Conservation (phyloP, 768 basidiomycete genomes). For the Tricholoma matsutake region DNA sequence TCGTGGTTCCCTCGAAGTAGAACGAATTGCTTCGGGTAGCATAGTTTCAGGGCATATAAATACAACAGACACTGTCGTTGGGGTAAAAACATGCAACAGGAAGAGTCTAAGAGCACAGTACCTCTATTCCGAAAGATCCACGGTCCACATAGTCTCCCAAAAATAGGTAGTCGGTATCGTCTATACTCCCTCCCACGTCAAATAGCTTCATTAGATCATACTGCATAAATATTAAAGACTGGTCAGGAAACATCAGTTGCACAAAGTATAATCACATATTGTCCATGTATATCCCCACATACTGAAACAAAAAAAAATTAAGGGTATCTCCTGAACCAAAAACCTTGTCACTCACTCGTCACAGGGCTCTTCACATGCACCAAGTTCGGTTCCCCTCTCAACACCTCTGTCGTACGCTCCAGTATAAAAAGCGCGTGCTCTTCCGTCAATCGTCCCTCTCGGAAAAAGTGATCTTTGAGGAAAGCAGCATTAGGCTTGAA, state of each 20-base stretch:
- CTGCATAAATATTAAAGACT: conserved; percentile 43
- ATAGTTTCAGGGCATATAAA: conserved; percentile 90
- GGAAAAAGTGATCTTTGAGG: conserved; percentile 86
- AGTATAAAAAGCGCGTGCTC: conserved; percentile 84
- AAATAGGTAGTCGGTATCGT: conserved; percentile 86
- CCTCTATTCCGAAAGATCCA: conserved; percentile 82
- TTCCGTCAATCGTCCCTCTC: conserved; percentile 83
- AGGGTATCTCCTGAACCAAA: neutral
- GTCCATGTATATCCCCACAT: conserved; percentile 96
- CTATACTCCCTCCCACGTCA: conserved; percentile 85
- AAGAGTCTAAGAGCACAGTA: conserved; percentile 17
- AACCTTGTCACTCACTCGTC: conserved; percentile 61
- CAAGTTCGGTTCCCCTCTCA: conserved; percentile 80
- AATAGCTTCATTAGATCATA: conserved; percentile 99
- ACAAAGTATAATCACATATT: conserved; percentile 62
- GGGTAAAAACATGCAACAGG: conserved; percentile 18
- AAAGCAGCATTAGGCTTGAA: conserved; percentile 72
- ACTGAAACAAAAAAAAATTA: conserved; percentile 43
- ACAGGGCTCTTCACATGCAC: conserved; percentile 86
- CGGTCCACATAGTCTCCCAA: conserved; percentile 98
- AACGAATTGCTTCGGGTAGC: conserved; percentile 77
- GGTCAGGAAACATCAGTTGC: neutral
- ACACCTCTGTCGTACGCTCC: conserved; percentile 57
- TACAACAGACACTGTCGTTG: conserved; percentile 75
- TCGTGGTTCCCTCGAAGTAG: conserved; percentile 96